These are phyloP conservation scores for Pelargonium cotyledonis DNA, from an alignment of 441 rosid species.

Conservation along the genomic window DNA sequence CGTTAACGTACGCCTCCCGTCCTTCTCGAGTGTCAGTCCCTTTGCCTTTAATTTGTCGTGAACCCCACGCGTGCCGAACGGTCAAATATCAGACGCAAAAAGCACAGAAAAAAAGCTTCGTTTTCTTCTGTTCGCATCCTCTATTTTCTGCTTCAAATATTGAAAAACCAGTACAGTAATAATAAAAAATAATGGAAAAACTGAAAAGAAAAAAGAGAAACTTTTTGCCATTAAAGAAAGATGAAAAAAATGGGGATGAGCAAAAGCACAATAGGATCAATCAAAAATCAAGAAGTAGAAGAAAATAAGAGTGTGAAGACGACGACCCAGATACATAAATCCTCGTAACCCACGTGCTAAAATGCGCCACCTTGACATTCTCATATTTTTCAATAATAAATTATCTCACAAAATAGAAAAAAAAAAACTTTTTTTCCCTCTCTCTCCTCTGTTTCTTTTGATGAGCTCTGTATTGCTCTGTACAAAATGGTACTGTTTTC, in stretches of 20 bases:
- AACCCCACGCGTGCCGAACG: slow-evolving; percentile 56
- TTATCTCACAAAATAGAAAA: not conserved
- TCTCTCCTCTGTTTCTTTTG: slow-evolving; percentile 2
- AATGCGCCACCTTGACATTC: slow-evolving; percentile 45
- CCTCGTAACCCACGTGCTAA: slow-evolving; percentile 44
- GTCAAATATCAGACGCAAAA: slow-evolving; percentile 54
- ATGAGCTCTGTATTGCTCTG: slow-evolving; percentile 13
- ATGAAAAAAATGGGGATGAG: slow-evolving; percentile 21
- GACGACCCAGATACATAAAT: slow-evolving; percentile 10
- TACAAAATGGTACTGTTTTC: slow-evolving; percentile 39
- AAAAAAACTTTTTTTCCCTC: not conserved
- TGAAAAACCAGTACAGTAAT: too few relatives aligned
- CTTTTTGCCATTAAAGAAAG: slow-evolving; percentile 11
- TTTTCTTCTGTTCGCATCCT: too few relatives aligned
- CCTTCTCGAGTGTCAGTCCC: slow-evolving; percentile 6
- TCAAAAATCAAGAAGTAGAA: not conserved
- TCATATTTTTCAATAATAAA: not conserved
- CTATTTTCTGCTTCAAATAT: too few relatives aligned
- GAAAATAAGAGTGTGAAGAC: slow-evolving; percentile 8
- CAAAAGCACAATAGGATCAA: not conserved
- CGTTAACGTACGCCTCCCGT: slow-evolving; percentile 21
- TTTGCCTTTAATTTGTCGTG: slow-evolving; percentile 42
- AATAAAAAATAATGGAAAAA: too few relatives aligned
- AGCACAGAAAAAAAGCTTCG: slow-evolving; percentile 19
- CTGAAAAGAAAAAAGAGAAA: not conserved